These are phyloP conservation scores for Dunaliella salina DNA, from an alignment of 163 green algal genomes.

Conservation along the genomic window DNA sequence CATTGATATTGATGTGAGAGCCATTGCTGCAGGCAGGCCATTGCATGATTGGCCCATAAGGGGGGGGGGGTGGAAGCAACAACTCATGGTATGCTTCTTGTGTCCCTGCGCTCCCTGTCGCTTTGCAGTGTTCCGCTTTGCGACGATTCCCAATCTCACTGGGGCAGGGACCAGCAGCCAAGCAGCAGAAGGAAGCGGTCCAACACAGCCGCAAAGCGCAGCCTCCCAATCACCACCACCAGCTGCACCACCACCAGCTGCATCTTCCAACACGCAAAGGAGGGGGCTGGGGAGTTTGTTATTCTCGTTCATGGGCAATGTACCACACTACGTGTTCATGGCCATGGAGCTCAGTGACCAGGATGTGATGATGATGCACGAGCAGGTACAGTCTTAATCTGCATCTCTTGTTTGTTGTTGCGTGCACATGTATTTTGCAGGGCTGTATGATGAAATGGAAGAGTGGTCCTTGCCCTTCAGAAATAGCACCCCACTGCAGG, in stretches of 20 bases:
- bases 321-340: background rate
- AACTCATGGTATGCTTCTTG: background rate
- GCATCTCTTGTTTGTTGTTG: too few species aligned
- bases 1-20: background rate
- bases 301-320: background rate
- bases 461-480: too few species aligned
- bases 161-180: background rate
- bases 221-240: background rate
- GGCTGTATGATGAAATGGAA: too few species aligned
- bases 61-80: background rate
- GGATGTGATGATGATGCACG: slow-evolving; percentile 2
- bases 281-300: background rate
- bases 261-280: background rate
- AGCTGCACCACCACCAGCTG: background rate
- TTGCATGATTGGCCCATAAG: too few species aligned
- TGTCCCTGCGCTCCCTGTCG: too few species aligned
- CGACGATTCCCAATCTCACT: background rate
- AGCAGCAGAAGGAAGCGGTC: background rate
- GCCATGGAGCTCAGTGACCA: background rate
- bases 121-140: background rate
- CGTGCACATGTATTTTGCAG: too few species aligned
- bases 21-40: too few species aligned
- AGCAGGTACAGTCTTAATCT: background rate
- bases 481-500: too few species aligned
- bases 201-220: background rate